These are phyloP conservation scores for Ziziphus jujuba DNA, from an alignment of 306 rosid genomes.

Conservation along the genomic window DNA sequence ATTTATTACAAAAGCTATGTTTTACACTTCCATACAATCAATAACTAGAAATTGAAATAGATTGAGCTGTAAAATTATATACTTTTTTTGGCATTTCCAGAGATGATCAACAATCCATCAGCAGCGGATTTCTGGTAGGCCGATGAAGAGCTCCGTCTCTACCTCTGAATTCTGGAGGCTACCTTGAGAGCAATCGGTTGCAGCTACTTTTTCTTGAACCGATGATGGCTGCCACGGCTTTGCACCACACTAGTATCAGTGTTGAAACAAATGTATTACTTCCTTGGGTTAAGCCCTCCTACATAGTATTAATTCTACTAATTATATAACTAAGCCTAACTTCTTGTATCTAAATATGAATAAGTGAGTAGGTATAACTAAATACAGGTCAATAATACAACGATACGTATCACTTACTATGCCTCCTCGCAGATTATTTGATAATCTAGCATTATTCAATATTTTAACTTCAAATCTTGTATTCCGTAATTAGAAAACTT, in stretches of 20 bases:
- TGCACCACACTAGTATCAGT: slow-evolving; percentile 1
- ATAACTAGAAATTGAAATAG: background rate
- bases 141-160: slow-evolving; percentile 51
- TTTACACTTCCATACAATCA: too few species aligned
- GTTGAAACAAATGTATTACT: background rate
- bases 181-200: slow-evolving; percentile 16
- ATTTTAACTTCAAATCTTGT: too few species aligned
- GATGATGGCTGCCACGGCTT: slow-evolving; percentile 12
- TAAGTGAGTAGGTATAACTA: too few species aligned
- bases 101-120: background rate
- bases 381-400: too few species aligned
- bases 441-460: too few species aligned
- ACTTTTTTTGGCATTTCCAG: background rate
- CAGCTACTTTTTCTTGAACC: slow-evolving; percentile 20
- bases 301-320: background rate
- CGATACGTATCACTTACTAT: too few species aligned
- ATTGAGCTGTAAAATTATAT: background rate
- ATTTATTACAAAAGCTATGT: too few species aligned
- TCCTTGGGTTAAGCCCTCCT: background rate
- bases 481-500: too few species aligned
- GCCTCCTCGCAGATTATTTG: too few species aligned
- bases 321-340: too few species aligned
- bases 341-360: too few species aligned
- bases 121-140: slow-evolving; percentile 41
- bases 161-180: slow-evolving; percentile 21